These are phyloP conservation scores for Escallonia rubra DNA, from an alignment of 129 eudicot genomes.

Conservation along the genomic window DNA sequence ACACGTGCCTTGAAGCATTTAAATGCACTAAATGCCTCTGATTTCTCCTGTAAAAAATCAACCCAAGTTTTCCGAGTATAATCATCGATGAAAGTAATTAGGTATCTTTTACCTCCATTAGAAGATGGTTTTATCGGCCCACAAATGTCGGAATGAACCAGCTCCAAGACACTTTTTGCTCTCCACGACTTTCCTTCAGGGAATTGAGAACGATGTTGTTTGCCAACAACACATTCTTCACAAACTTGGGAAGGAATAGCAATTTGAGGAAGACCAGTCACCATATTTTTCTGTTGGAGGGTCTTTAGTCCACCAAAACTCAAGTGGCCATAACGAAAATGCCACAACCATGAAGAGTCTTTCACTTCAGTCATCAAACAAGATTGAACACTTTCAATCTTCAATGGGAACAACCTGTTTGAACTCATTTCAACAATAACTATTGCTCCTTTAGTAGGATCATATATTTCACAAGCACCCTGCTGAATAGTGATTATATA, in stretches of 20 bases:
- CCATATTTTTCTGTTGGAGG: neutral
- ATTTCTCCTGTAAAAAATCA: neutral
- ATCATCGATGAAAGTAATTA: too few species aligned
- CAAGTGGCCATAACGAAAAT: neutral
- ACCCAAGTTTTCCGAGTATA: neutral
- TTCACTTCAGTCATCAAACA: neutral
- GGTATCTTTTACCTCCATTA: neutral
- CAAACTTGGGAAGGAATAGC: neutral
- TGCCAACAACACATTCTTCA: neutral
- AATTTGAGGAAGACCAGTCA: neutral
- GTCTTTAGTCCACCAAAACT: neutral
- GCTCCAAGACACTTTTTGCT: neutral
- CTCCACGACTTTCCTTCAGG: neutral
- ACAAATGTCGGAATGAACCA: neutral
- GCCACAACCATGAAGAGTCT: neutral
- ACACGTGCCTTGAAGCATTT: neutral
- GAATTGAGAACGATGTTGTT: neutral
- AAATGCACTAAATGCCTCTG: neutral
- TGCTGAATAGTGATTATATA: neutral
- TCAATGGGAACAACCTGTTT: conserved; percentile 3
- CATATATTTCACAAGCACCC: neutral
- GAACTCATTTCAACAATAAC: neutral
- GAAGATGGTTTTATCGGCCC: neutral
- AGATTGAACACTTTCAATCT: neutral
- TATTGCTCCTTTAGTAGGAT: neutral